phyloP scores from a whole-genome alignment of 1,284 basidiomycete genomes.

The Irpex sp. region DNA sequence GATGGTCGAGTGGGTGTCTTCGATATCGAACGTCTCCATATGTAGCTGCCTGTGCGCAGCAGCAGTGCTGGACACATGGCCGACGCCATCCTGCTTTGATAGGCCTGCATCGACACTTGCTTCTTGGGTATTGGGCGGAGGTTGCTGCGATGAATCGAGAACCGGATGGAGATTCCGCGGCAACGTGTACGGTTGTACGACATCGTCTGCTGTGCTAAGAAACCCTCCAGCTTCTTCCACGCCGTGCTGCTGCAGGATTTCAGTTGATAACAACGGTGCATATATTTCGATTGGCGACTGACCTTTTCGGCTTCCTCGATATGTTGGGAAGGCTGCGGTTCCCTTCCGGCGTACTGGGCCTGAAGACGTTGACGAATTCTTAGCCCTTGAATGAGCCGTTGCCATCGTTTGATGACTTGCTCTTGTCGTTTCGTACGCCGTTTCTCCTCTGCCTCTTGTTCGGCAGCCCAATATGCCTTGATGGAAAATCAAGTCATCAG shows the following conservation, averaged over 20 bases:
- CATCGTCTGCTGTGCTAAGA: slow-evolving; percentile 65
- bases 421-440: slow-evolving; percentile 77
- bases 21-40: slow-evolving; percentile 6
- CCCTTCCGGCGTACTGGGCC: slow-evolving; percentile 67
- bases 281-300: not conserved
- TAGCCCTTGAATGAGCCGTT: slow-evolving; percentile 83
- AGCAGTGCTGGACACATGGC: not conserved
- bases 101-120: not conserved
- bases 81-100: not conserved
- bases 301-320: not conserved
- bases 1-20: slow-evolving; percentile 28
- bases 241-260: slow-evolving; percentile 7
- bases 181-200: slow-evolving; percentile 67
- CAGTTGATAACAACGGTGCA: slow-evolving; percentile 1
- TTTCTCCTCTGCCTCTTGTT: slow-evolving; percentile 75
- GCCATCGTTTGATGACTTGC: slow-evolving; percentile 86
- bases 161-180: slow-evolving; percentile 52
- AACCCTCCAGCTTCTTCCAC: slow-evolving; percentile 53
- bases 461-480: slow-evolving; percentile 83
- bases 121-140: slow-evolving; percentile 5
- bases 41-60: not conserved
- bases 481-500: not conserved
- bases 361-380: slow-evolving; percentile 81
- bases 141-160: slow-evolving; percentile 9
- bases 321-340: slow-evolving; percentile 12